Percentiles rank a stretch among this genome's conserved stretches.
phyloP scores from a whole-genome alignment of 208 protist species.

The Crithidia fasciculata region DNA sequence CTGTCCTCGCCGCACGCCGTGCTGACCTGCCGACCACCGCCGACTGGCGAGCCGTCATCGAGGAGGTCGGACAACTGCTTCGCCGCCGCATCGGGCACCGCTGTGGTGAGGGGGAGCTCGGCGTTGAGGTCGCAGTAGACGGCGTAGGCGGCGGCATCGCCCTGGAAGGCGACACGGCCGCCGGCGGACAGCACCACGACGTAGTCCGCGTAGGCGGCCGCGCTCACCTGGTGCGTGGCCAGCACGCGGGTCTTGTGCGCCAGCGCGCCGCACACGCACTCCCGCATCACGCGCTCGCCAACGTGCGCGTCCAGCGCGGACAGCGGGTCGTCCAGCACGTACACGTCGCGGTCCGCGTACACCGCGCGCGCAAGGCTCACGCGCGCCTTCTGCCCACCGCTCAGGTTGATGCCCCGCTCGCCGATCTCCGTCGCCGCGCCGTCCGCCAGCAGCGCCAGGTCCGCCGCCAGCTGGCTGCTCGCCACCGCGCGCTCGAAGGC shows the following conservation, averaged over 20 bases:
- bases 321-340: slow-evolving; percentile 93
- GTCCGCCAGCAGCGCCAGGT: no score
- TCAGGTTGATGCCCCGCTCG: slow-evolving; percentile 83
- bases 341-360: slow-evolving; percentile 82
- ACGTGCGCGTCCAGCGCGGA: slow-evolving; percentile 92
- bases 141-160: slow-evolving; percentile 17
- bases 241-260: slow-evolving; percentile 86
- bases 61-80: slow-evolving; percentile 9
- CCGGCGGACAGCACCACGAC: slow-evolving; percentile 74
- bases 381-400: slow-evolving; percentile 82
- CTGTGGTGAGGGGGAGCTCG: not conserved
- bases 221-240: no score
- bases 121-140: slow-evolving; percentile 35
- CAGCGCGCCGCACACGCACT: slow-evolving; percentile 67
- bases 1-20: no score
- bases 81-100: no score
- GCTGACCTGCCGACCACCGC: no score
- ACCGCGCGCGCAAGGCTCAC: slow-evolving; percentile 80
- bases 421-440: slow-evolving; percentile 69
- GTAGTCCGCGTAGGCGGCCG: no score
- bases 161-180: slow-evolving; percentile 54
- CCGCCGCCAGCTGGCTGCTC: no score
- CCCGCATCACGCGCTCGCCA: slow-evolving; percentile 54
- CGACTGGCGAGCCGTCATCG: no score
- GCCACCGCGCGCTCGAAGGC: no score